Evolutionary conservation across 2,329 filamentous ascomycete genomes (phyloP), one percentile per base, ranked within the genome.

Genomic region (Cladosporium sp.): DNA sequence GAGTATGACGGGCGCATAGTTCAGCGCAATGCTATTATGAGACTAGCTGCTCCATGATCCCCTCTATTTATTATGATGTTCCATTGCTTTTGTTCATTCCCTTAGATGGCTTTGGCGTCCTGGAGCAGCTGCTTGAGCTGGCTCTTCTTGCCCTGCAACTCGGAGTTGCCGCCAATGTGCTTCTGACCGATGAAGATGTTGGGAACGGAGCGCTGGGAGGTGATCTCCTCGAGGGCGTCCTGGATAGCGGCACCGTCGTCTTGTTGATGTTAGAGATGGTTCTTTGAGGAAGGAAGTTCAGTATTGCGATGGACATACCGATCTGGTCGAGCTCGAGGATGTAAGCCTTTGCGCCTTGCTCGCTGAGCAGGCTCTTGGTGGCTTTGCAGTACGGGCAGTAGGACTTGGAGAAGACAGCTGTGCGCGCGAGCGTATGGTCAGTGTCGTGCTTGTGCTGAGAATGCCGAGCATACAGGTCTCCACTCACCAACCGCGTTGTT

Each of bases 121-220:
- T 79, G 78, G 67, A 88, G 72, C 59, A 93, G 69, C 27, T 63
- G 62, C 59, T 82, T 78, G 48, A 97, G 72, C 58, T 94, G 67
- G 11, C 54, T 57, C 70, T 80, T 81, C 71, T 78, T 81, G 47
- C 73, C 77, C 73, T 91, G 85, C 57, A 94, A 70, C 61, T 93
- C 92, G 19, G 89, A 95, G 81, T 97, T 97, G 60, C 93, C 93
- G 56, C 93, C 93, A 68, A 98, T 94, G 73, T 96, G 92, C 76
- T 94, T 76, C 75, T 90, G 75, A 61, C 74, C 75, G 72, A 98
- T 97, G 78, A 87, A 97, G 75, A 95, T 86, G 77, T 97, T 97
- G 63, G 93, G 93, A 5, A 98, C 93, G 62, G 88, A 92, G 64
- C 83, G 78, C 78, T 98, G 93, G 69, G 80, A 78, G 51, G 83